Base-by-base conservation (phyloP, 2,329 filamentous ascomycete species). In the Botrytis hyacinthi region DNA sequence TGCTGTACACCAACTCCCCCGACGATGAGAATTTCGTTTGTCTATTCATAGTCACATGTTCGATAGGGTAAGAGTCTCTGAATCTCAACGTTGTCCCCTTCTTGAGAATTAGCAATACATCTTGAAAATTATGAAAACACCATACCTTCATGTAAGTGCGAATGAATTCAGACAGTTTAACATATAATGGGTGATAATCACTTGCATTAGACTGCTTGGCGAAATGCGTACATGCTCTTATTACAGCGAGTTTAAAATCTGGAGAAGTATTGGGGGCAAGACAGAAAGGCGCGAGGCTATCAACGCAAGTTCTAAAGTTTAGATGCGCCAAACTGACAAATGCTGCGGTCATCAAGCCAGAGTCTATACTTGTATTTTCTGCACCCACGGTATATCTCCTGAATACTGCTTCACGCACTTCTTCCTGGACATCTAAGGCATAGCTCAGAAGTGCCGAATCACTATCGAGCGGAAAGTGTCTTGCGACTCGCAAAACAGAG, bases 371-470 rank as follows among this genome's bases (percentile, higher is more conserved):
- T 37, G 83, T 80, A n/a, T 83, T 81, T 40, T 90, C 86, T 57
- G 83, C 79, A 18, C 83, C 83, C 1, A 84, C 81, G 4, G 84
- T 81, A 63, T 86, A 83, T 48, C 86, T 86, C 73, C 87, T 86
- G 77, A 92, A 92, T 7, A 92, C 87, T 65, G 89, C 88, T 78
- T 91, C 90, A 65, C 86, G 85, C 65, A 92, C 86, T 80, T 92
- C 90, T 77, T 91, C 89, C 78, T 92, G 90, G 14, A 92, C 88
- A 80, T 92, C 90, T 81, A 92, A 84, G 57, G 90, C 90, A 80
- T 90, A 92, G 80, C 89, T 91, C 74, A 91, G 84, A 71, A 82
- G 75, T 35, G 80, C 80, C 18, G 88, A 87, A 77, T 92, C 90
- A 78, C 86, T 89, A 74, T 91, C 88, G 12, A 84, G 83, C 73